Evolutionary conservation across 306 rosid genomes (phyloP).

Genomic region (Quercus berberidifolia): DNA sequence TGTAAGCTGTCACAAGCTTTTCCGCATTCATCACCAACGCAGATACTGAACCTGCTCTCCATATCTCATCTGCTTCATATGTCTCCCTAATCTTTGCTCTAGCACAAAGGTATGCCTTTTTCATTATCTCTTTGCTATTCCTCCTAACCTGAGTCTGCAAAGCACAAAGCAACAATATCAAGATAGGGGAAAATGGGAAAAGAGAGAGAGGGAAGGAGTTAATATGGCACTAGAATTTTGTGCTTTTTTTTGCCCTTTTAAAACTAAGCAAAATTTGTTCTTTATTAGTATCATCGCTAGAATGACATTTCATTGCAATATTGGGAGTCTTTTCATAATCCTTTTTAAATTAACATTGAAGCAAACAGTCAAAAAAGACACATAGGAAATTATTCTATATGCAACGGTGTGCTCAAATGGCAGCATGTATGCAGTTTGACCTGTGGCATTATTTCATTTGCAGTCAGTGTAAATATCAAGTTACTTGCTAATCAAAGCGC

Average conservation of each 20-base stretch:
- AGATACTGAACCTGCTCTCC: slow-evolving; percentile 50
- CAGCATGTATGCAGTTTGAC: too few species aligned
- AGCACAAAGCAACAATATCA: neutral
- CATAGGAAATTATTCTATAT: too few species aligned
- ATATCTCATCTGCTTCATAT: slow-evolving; percentile 28
- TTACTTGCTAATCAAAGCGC: neutral
- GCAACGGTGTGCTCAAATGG: too few species aligned
- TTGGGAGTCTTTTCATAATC: neutral
- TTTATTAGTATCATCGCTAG: too few species aligned
- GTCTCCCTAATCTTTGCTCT: slow-evolving; percentile 45
- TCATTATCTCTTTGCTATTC: slow-evolving; percentile 57
- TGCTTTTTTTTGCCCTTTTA: neutral
- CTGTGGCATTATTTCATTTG: too few species aligned
- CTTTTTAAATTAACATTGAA: too few species aligned
- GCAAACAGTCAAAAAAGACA: too few species aligned
- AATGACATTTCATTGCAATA: neutral
- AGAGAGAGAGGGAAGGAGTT: neutral
- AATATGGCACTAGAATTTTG: too few species aligned
- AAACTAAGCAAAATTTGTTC: neutral
- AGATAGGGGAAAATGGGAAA: neutral
- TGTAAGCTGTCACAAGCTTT: slow-evolving; percentile 61
- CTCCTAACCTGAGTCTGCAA: slow-evolving; percentile 45
- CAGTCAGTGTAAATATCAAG: neutral
- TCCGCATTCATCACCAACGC: slow-evolving; percentile 67
- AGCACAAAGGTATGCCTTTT: slow-evolving; percentile 59